phyloP scores from a whole-genome alignment of 2,329 filamentous ascomycete genomes.

The Botrytis hyacinthi region DNA sequence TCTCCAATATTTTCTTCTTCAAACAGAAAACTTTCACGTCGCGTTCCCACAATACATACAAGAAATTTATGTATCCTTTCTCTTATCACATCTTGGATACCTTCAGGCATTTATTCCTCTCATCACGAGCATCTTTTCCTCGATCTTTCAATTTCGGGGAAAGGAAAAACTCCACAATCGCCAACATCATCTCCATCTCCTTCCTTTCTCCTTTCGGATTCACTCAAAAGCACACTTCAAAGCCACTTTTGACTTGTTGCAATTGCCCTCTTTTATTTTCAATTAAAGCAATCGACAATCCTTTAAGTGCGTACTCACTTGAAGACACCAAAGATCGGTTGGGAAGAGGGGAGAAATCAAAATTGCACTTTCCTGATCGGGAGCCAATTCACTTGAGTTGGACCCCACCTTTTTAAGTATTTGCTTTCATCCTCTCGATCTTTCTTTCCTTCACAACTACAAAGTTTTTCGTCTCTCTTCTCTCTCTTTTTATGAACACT shows the following conservation, averaged over 20 bases:
- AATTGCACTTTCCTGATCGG: not conserved
- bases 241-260: not conserved
- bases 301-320: not conserved
- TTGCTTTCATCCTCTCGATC: not conserved
- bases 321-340: not conserved
- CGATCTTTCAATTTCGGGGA: too few species aligned
- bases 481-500: not conserved
- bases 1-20: not conserved
- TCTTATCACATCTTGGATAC: not conserved
- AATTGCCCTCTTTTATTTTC: not conserved
- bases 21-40: not conserved
- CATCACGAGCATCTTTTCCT: not conserved
- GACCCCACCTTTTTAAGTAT: not conserved
- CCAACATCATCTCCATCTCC: not conserved
- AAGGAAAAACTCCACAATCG: too few species aligned
- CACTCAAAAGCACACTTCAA: not conserved
- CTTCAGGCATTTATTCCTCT: not conserved
- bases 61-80: not conserved
- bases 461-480: not conserved
- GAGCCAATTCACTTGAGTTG: conserved; percentile 8
- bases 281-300: not conserved
- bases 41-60: not conserved
- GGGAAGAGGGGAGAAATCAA: not conserved
- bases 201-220: not conserved
- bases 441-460: not conserved